Percentiles rank a stretch among this genome's conserved stretches.
phyloP scores from a whole-genome alignment of 148 eudicot species.

The Pharnaceum exiguum region DNA sequence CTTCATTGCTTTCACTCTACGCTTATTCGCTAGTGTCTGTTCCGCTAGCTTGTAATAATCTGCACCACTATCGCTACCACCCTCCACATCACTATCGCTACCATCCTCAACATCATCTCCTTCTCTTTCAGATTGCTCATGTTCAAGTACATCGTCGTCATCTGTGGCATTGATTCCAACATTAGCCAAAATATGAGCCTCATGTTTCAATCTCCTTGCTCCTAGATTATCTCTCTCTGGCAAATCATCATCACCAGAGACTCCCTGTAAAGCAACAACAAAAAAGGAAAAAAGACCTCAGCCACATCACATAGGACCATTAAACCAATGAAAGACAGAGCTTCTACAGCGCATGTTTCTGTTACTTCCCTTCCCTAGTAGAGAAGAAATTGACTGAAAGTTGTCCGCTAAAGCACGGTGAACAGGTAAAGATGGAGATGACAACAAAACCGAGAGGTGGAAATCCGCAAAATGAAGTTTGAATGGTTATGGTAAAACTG shows the following conservation, averaged over 20 bases:
- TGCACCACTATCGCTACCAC: too few relatives aligned
- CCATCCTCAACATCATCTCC: slow-evolving; percentile 26
- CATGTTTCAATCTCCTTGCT: slow-evolving; percentile 81
- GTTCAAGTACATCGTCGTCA: slow-evolving; percentile 30
- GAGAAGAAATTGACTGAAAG: too few relatives aligned
- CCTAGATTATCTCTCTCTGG: slow-evolving; percentile 86
- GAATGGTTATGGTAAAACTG: too few relatives aligned
- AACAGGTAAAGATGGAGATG: too few relatives aligned
- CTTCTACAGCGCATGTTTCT: too few relatives aligned
- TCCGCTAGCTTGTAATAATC: slow-evolving; percentile 49
- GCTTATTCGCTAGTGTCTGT: slow-evolving; percentile 39
- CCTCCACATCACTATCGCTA: slow-evolving; percentile 34
- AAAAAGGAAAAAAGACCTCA: too few relatives aligned
- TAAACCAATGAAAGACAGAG: too few relatives aligned
- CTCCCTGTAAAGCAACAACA: slow-evolving; percentile 32
- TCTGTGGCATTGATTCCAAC: slow-evolving; percentile 51
- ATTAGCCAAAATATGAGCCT: slow-evolving; percentile 57
- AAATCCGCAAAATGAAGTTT: too few relatives aligned
- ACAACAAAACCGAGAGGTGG: too few relatives aligned
- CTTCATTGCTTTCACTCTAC: slow-evolving; percentile 44
- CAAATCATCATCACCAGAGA: slow-evolving; percentile 86
- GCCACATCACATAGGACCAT: too few relatives aligned
- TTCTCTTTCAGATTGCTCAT: slow-evolving; percentile 19
- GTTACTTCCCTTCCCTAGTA: too few relatives aligned
- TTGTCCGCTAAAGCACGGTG: too few relatives aligned